These are phyloP conservation scores for Astragalus membranaceus DNA, from an alignment of 306 rosid species.

Conservation along the genomic window DNA sequence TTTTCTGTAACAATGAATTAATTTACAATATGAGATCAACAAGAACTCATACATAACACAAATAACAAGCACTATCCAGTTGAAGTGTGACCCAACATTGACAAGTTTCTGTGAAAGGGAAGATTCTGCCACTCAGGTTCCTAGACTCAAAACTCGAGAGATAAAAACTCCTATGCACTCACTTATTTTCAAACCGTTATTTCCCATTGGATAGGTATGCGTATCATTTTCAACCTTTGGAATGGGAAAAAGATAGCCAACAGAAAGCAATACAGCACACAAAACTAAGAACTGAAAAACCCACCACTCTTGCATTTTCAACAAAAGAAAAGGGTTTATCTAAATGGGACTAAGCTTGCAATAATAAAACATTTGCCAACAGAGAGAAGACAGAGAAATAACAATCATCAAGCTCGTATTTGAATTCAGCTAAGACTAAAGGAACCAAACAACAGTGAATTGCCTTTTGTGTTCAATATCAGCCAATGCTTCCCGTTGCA, in stretches of 20 bases:
- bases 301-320: neutral
- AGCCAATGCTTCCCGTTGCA: neutral
- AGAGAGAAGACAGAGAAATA: too few relatives aligned
- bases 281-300: neutral
- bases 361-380: too few relatives aligned
- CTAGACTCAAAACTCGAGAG: too few relatives aligned
- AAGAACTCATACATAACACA: neutral
- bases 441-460: slow-evolving; percentile 4
- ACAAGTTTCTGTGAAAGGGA: neutral
- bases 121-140: neutral
- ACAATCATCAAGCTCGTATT: neutral
- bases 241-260: neutral
- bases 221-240: neutral
- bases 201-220: neutral
- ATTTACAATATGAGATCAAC: neutral
- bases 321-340: neutral
- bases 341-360: neutral
- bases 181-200: neutral
- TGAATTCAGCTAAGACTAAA: neutral
- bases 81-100: neutral
- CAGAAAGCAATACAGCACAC: neutral
- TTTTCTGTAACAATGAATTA: neutral
- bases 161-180: neutral
- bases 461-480: neutral
- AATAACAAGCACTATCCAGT: neutral